Base-by-base conservation (phyloP, 306 rosid species). In the Corylus heterophylla region DNA sequence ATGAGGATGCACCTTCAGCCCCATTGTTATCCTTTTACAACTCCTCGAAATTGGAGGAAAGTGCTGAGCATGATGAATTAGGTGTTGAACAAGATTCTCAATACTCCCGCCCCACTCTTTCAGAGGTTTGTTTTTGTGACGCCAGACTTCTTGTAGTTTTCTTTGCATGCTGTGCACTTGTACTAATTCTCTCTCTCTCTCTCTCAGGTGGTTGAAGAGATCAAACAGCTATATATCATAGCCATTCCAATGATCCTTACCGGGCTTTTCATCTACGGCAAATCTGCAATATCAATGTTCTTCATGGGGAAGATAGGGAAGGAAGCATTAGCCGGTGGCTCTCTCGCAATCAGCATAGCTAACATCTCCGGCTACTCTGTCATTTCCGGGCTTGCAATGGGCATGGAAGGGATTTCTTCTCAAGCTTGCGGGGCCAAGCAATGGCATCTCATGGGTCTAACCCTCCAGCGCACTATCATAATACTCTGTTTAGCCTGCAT, bases 351-450 rank as follows among this genome's bases (percentile, higher is more conserved):
- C 5, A 80, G 86, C 48, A 27, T 83, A 2, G 88, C 83, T n/a
- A 89, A 89, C 83, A 80, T 85, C 35, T 74, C 74, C 0, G 87
- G 91, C 8, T 87, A 71, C 77, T 87, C 89, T 11, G 64, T 89
- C 25, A 54, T 89, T 37, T 80, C 82, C 8, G 85, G 89, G 35
- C 88, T 87, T 12, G 84, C 87, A 16, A 0, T 80, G 0, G 88
- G 91, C 45, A 86, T 87, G 87, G 88, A 87, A n/a, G 86, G 84
- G 5, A 87, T 89, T n/a, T 77, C 88, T 13, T 89, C 89, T 8
- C 89, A 89, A 54, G 93, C 87, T 13, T 85, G 47, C 25, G 88
- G 89, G 5, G 89, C 91, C 48, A 59, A 73, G 1, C 56, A 85
- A 56, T 86, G 86, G 81, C 37, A 12, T 8, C 86, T 89, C 4